Base-by-base conservation (phyloP, 495 filamentous ascomycete species). In the Penicillium canescens region DNA sequence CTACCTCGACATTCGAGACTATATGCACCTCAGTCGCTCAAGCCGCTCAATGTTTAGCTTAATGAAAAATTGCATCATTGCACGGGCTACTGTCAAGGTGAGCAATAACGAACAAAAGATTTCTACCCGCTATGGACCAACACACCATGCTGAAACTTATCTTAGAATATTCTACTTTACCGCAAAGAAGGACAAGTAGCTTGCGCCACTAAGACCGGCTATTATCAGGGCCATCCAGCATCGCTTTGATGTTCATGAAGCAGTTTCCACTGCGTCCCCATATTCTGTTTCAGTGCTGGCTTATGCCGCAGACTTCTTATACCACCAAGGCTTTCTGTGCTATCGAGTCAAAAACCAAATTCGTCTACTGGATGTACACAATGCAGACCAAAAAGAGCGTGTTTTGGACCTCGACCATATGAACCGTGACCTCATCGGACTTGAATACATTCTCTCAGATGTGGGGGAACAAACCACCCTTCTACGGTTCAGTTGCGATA, bases 211-310 rank as follows among this genome's bases (percentile, higher is more conserved):
- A 9, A 39, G 37, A 39, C 6, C n/a, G 37, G 37, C 37, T 18
- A 39, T 39, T 39, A 39, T 39, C 37, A 21, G n/a, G 37, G 37
- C 37, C 37, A 39, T 39, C 37, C 12, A 8, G 16, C 14, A 18
- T 39, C 37, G 37, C 12, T 39, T 39, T 20, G 37, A 39, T 39
- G 14, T 39, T 39, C 16, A 39, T 39, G 37, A 39, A 14, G 37
- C 37, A n/a, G 37, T 39, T 18, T 14, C 37, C n/a, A 39, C 37
- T 39, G 37, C 37, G 37, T 20, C 37, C 37, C 37, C 16, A 39
- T 39, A 39, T 39, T 39, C 37, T 39, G 37, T 39, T 39, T 39
- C 37, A 39, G 37, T 39, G 37, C 37, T 39, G 37, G 37, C 37
- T 39, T 39, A 39, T 39, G 37, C 37, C 37, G 14, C 37, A 39